phyloP scores from a whole-genome alignment of 305 asterid species.

The Fraxinus nigra region DNA sequence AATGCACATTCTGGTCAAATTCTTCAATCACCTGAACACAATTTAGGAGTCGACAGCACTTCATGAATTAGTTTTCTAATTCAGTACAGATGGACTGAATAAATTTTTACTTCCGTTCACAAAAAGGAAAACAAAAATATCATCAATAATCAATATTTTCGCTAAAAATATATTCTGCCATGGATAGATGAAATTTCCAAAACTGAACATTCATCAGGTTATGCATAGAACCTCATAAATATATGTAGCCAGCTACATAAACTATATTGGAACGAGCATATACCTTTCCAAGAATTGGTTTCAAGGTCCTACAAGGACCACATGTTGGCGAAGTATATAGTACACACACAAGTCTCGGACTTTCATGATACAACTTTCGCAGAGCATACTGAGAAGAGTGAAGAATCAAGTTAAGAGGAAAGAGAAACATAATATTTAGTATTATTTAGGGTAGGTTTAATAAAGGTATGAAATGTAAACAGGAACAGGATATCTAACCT shows the following conservation, averaged over 20 bases:
- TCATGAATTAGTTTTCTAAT: background rate
- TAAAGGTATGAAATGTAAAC: background rate
- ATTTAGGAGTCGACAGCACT: background rate
- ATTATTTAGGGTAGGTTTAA: background rate
- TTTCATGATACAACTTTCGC: conserved; percentile 87
- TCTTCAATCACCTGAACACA: conserved; percentile 81
- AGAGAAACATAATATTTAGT: conserved; percentile 5
- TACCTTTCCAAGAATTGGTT: conserved; percentile 97
- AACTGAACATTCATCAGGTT: background rate
- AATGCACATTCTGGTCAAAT: conserved; percentile 76
- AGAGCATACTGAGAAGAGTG: conserved; percentile 71
- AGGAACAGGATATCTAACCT: conserved; percentile 50
- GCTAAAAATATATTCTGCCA: background rate
- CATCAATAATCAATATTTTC: background rate
- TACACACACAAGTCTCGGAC: conserved; percentile 73
- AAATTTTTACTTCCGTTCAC: background rate
- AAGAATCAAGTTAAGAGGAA: conserved; percentile 11
- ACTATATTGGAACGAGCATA: background rate
- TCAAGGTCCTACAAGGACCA: conserved; percentile 95
- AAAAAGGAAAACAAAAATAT: background rate
- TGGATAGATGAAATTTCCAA: background rate
- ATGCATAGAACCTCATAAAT: background rate
- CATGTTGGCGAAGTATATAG: conserved; percentile 88
- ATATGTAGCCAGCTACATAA: background rate
- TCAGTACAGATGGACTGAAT: background rate